Percentiles rank a stretch among this genome's conserved stretches.
These are phyloP conservation scores for Herpetomonas muscarum DNA, from an alignment of 208 protist genomes.

Conservation along the genomic window DNA sequence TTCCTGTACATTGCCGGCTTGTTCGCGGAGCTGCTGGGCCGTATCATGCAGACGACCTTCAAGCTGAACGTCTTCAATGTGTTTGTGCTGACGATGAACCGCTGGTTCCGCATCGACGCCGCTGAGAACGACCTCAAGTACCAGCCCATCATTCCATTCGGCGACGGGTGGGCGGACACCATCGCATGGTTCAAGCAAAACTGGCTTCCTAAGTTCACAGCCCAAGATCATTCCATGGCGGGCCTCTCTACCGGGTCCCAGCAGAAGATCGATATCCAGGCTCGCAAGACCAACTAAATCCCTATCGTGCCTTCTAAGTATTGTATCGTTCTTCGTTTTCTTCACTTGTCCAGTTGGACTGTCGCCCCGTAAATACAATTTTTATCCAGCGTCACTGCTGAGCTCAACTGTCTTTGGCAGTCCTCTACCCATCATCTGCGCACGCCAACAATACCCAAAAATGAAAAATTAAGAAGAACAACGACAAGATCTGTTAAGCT, in stretches of 20 bases:
- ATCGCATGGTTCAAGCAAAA: slow-evolving; percentile 88
- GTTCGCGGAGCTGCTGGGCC: slow-evolving; percentile 64
- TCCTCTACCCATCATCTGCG: too few relatives aligned
- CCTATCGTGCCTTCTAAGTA: slow-evolving; percentile 5
- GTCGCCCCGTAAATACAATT: too few relatives aligned
- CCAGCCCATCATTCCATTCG: slow-evolving; percentile 85
- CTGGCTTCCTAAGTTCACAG: slow-evolving; percentile 85
- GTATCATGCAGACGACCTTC: slow-evolving; percentile 73
- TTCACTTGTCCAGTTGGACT: too few relatives aligned
- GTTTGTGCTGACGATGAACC: slow-evolving; percentile 93
- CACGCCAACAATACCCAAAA: too few relatives aligned
- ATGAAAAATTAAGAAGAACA: too few relatives aligned
- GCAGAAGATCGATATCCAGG: slow-evolving; percentile 90
- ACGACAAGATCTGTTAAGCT: too few relatives aligned
- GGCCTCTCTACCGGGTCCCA: slow-evolving; percentile 75
- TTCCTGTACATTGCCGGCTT: slow-evolving; percentile 86
- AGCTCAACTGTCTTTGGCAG: too few relatives aligned
- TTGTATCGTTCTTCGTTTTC: slow-evolving; percentile 11
- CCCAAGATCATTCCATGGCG: slow-evolving; percentile 58
- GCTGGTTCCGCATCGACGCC: slow-evolving; percentile 91
- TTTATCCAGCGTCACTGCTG: too few relatives aligned
- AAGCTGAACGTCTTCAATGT: slow-evolving; percentile 94
- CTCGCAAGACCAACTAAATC: slow-evolving; percentile 20
- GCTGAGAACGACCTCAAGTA: slow-evolving; percentile 86
- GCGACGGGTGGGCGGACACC: slow-evolving; percentile 84